Base-by-base conservation (phyloP, 306 rosid genomes). In the Cucurbita ficifolia region DNA sequence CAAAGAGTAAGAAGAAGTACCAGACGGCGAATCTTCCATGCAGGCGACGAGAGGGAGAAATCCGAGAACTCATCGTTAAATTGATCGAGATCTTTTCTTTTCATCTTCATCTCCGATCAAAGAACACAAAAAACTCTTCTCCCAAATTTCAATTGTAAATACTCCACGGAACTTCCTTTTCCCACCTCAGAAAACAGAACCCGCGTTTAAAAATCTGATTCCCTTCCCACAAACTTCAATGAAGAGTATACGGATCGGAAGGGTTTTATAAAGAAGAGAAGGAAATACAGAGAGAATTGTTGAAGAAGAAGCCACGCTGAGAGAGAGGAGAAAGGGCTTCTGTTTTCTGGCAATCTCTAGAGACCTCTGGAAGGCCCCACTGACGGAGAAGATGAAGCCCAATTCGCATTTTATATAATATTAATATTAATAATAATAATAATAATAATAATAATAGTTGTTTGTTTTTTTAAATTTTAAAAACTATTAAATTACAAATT, bases 11-110 rank as follows among this genome's bases (percentile, higher is more conserved):
- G 18, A 61, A 16, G 17, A 51, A 35, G 56, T 46, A 88, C 96
- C 79, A 94, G 86, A 70, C 98, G 96, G 75, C 98, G 98, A 82
- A 90, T 90, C 87, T 94, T 94, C 42, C 87, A 83, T 10, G 97
- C 88, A 0, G 96, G 92, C n/a, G 96, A 86, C 35, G 88, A 84
- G 1, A 94, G 84, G 50, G 97, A 84, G 83, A 94, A 84, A 58
- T 88, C 95, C 48, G 89, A 88, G 82, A 91, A 88, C 29, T 89
- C 87, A 6, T 85, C 71, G 83, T 56, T 49, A 17, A 91, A 65
- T 29, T 79, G 77, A 43, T 85, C 87, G 14, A 83, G 84, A 64
- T 77, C 86, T 38, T 77, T 77, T 7, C 75, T 73, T 52, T 85
- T 87, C 87, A 87, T 86, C 76, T 92, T 87, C 86, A 63, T 78